Base-by-base conservation (phyloP, 2,329 filamentous ascomycete genomes). In the Sporothrix dimorphospora region DNA sequence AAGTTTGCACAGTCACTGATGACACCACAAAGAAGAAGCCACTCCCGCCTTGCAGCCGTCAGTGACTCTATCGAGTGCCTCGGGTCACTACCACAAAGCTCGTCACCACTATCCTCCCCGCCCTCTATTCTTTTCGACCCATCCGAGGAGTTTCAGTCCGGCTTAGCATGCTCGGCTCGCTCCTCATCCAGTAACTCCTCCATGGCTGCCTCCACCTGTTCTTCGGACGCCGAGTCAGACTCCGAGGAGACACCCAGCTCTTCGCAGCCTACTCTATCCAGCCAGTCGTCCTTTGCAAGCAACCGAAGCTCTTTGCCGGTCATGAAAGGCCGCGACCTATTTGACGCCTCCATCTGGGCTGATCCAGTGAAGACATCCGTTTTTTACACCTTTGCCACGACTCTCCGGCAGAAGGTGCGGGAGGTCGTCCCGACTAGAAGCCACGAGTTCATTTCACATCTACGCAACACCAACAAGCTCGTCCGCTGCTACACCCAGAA, bases 401-500 rank as follows among this genome's bases (percentile, higher is more conserved):
- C 88, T 0, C 80, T 93, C 5, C 85, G 91, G 38, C 86, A 91
- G 74, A 91, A 88, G 71, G 87, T 91, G 19, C 85, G 83, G 51
- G 85, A 87, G n/a, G 89, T 91, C 11, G 81, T 86, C 69, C 90
- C 90, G 0, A 92, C 90, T 1, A 83, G 83, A 21, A 91, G 89
- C 1, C 91, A 93, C 80, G 87, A 86, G 71, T 92, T 93, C 78
- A 90, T 93, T 75, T 86, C 87, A 57, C 87, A 89, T 45, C 83
- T 93, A 5, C 85, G 90, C 59, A 89, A 92, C 77, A 85, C 87
- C 4, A 89, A 90, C 3, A 90, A 91, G 74, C 83, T 93, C 5
- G 89, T 92, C 42, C 84, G 91, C 51, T 92, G 90, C 76, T 93
- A 93, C 76, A 93, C 91, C 0, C 91, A 93, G 76, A 93, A 93